Percentiles rank a stretch among this genome's conserved stretches.
These are phyloP conservation scores for Solanum etuberosum DNA, from an alignment of 257 asterid genomes.

Conservation along the genomic window DNA sequence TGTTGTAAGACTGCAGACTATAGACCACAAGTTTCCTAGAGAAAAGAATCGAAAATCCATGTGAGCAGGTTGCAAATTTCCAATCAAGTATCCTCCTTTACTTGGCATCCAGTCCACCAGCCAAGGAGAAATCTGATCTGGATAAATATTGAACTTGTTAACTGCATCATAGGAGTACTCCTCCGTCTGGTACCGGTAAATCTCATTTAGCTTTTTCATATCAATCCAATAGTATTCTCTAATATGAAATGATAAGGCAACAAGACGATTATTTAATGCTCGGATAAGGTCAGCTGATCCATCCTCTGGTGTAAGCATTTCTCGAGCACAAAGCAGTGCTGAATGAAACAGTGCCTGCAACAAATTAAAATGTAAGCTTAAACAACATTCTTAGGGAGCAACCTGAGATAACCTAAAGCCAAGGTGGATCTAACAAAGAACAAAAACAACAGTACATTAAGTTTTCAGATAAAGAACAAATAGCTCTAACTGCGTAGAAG, in stretches of 20 bases:
- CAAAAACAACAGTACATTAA: background rate
- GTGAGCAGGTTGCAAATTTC: conserved; percentile 73
- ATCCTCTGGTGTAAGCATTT: conserved; percentile 68
- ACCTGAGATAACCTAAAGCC: background rate
- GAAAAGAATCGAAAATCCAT: conserved; percentile 80
- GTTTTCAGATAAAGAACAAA: background rate
- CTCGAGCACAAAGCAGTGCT: conserved; percentile 60
- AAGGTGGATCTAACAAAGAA: background rate
- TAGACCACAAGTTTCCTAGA: conserved; percentile 63
- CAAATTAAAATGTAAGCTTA: background rate
- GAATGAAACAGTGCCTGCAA: conserved; percentile 64
- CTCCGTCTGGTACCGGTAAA: conserved; percentile 69
- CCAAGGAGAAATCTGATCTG: conserved; percentile 74
- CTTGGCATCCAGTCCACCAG: conserved; percentile 74
- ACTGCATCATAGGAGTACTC: conserved; percentile 75
- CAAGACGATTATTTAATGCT: conserved; percentile 65
- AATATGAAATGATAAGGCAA: conserved; percentile 63
- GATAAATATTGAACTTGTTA: conserved; percentile 66
- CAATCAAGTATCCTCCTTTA: conserved; percentile 59
- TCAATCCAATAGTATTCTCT: conserved; percentile 73
- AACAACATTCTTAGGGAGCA: background rate
- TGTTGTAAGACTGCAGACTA: conserved; percentile 47
- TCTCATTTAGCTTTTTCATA: conserved; percentile 57
- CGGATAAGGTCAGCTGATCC: conserved; percentile 53
- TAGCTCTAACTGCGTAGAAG: background rate